Base-by-base conservation (phyloP, 768 basidiomycete species). In the Xerocomus spinulosus region DNA sequence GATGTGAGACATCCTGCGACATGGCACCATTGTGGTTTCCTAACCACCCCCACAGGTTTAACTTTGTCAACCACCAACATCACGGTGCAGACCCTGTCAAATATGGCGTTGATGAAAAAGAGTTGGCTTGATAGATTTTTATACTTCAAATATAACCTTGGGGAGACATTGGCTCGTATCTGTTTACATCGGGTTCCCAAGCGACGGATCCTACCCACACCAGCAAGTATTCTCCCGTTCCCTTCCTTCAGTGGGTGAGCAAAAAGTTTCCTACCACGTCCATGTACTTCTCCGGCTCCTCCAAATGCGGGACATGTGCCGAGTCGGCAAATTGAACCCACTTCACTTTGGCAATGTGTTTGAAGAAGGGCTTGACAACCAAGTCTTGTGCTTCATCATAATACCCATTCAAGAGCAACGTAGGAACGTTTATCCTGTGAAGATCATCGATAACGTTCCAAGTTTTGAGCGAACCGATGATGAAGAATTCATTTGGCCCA, bases 41-140 rank as follows among this genome's bases (percentile, higher is more conserved):
- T 62, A 35, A 65, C 34, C 2, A 3, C 21, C 34, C 42, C 24
- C n/a, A 8, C 60, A 95, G 92, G 93, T 81, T 98, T 71, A 98
- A 98, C 73, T 73, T 97, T 41, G 93, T 94, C 58, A 87, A 94
- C 67, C 93, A 96, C 67, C 83, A 82, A 35, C 70, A 81, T 63
- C 93, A 95, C 62, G 92, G 92, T 3, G 82, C 83, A 9, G 87
- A 94, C 59, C 78, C 86, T 17, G 79, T 83, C 48, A 93, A 92
- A 68, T 96, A 95, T 53, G 74, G 72, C 21, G 73, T 73, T 37
- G 67, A 60, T 56, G 53, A 54, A 41, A 58, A 61, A 44, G 66
- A 66, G 29, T 36, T 42, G 36, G 51, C 49, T 29, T 56, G 47
- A 53, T 68, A 59, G 49, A 53, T 39, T n/a, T 9, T 35, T 21